Conservation (phyloP, 2,329 filamentous ascomycete species). For the Fusarium irregulare region DNA sequence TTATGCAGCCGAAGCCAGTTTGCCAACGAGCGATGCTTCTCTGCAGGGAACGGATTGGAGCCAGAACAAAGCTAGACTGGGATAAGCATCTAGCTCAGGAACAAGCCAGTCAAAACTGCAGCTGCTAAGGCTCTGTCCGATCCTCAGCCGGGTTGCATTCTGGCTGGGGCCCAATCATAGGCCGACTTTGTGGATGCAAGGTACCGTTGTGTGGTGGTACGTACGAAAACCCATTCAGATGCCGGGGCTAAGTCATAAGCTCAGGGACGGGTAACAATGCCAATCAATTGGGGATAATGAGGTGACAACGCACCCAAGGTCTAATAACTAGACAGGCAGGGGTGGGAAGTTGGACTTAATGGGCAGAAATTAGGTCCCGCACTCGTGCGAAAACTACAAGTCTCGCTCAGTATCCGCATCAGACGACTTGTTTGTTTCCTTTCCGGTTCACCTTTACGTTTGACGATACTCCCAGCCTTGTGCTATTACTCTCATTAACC, state of each 20-base stretch:
- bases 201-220: conserved; percentile 39
- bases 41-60: conserved; percentile 37
- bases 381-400: conserved; percentile 46
- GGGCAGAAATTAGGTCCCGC: conserved; percentile 41
- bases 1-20: conserved; percentile 11
- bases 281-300: conserved; percentile 34
- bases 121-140: conserved; percentile 31
- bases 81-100: conserved; percentile 40
- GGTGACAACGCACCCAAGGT: conserved; percentile 40
- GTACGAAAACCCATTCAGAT: conserved; percentile 30
- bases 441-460: conserved; percentile 28
- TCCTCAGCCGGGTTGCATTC: conserved; percentile 34
- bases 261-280: conserved; percentile 33
- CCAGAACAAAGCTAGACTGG: conserved; percentile 30
- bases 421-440: conserved; percentile 14
- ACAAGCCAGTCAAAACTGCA: conserved; percentile 45
- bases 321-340: conserved; percentile 19
- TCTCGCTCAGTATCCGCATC: conserved; percentile 36
- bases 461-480: conserved; percentile 36
- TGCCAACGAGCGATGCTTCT: conserved; percentile 31
- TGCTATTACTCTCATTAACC: conserved; percentile 34
- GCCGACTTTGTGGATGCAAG: conserved; percentile 34
- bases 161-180: conserved; percentile 38
- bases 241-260: conserved; percentile 39
- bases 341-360: conserved; percentile 3